Evolutionary conservation across 495 filamentous ascomycete species (phyloP).

Genomic region (Hyaloscypha finlandica): DNA sequence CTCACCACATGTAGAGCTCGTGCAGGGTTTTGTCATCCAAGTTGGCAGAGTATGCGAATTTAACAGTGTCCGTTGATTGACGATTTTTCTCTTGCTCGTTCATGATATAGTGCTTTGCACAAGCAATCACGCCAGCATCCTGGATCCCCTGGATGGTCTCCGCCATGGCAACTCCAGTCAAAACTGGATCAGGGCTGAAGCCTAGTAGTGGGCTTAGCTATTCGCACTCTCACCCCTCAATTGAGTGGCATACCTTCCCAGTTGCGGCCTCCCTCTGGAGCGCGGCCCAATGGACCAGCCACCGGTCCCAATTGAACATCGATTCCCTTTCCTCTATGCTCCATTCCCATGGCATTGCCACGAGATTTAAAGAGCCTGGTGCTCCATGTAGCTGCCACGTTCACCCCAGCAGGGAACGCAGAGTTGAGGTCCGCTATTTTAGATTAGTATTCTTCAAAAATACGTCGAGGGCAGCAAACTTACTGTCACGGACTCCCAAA

Average conservation of each 20-base stretch:
- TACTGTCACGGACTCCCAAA: constrained; percentile 75
- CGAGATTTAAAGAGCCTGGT: constrained; percentile 65
- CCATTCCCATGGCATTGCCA: constrained; percentile 77
- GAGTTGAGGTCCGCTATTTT: constrained; percentile 69
- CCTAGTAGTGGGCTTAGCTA: constrained; percentile 33
- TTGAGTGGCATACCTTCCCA: constrained; percentile 64
- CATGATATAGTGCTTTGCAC: constrained; percentile 78
- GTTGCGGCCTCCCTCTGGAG: constrained; percentile 80
- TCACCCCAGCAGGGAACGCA: constrained; percentile 80
- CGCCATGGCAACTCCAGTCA: constrained; percentile 72
- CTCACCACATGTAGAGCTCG: constrained; percentile 85
- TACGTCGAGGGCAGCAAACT: constrained; percentile 21
- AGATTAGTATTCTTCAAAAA: constrained; percentile 3
- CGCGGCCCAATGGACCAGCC: constrained; percentile 78
- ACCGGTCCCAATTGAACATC: constrained; percentile 89
- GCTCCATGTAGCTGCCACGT: constrained; percentile 74
- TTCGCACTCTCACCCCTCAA: neutral
- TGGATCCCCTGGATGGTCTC: constrained; percentile 82
- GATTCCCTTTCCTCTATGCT: constrained; percentile 80
- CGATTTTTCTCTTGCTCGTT: constrained; percentile 87
- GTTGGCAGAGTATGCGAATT: constrained; percentile 71
- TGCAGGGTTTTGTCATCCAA: constrained; percentile 94
- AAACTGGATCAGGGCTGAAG: constrained; percentile 71
- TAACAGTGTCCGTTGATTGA: constrained; percentile 60
- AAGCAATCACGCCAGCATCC: constrained; percentile 77